Base-by-base conservation (phyloP, 768 basidiomycete species). In the Cystofilobasidium capitatum region DNA sequence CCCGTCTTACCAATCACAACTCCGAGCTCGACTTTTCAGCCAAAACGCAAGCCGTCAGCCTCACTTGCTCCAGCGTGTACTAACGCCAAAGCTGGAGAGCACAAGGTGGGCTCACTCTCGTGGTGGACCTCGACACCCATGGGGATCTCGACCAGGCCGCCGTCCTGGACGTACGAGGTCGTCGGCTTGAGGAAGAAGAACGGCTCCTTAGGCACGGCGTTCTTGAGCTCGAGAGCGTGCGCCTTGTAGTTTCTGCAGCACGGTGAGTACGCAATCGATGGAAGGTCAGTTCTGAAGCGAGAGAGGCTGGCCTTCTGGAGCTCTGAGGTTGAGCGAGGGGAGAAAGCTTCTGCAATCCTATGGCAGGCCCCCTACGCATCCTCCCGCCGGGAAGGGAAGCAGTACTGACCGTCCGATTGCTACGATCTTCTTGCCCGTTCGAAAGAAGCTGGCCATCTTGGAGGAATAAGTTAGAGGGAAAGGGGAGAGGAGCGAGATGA, bases 151-250 rank as follows among this genome's bases (percentile, higher is more conserved):
- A 98, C 79, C 40, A 83, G 82, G 0, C 89, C 91, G 0, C 88
- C 89, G 20, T 84, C 84, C 26, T 80, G 73, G 29, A 97, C 74
- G 74, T 93, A 98, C 74, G 88, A 90, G 16, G 87, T 85, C 6
- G 96, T 98, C 10, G 94, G 96, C 78, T 99, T 99, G 33, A 98
- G 79, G 81, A 99, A 99, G 83, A 97, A 93, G 82, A 99, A 97
- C 0, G 96, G 96, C 75, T 97, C 93, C 75, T 86, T 88, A 0
- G 94, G 93, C 7, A 86, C 79, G 7, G 87, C 80, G 75, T 97
- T 97, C 74, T 86, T 87, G 40, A 98, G 82, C 75, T 99, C 96
- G 77, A 88, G 91, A 76, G 87, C 86, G 72, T 96, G 93, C 39
- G 88, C 88, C 7, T 72, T 73, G 31, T 70, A 54, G 62, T 61